Evolutionary conservation across 495 filamentous ascomycete species (phyloP).

Genomic region (Filosporella fistucella): DNA sequence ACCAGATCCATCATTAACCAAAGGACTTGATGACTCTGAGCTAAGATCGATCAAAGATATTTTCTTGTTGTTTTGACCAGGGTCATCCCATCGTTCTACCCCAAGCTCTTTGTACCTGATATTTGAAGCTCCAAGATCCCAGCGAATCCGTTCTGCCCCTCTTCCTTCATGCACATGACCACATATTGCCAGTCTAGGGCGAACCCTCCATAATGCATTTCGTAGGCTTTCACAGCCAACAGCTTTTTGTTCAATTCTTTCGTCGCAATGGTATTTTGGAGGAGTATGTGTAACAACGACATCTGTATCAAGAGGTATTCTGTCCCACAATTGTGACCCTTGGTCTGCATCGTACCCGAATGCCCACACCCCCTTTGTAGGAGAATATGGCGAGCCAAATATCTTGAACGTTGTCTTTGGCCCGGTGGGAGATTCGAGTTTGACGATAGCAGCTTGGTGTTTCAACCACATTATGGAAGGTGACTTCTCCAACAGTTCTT

Average conservation of each 20-base stretch:
- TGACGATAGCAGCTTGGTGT: constrained; percentile 56
- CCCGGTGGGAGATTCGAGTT: constrained; percentile 49
- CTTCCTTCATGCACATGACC: constrained; percentile 77
- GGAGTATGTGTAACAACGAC: constrained; percentile 86
- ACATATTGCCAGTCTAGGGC: constrained; percentile 80
- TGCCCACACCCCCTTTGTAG: constrained; percentile 61
- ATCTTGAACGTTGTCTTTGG: constrained; percentile 66
- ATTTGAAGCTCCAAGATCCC: constrained; percentile 37
- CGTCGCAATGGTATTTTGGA: constrained; percentile 69
- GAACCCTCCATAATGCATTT: constrained; percentile 64
- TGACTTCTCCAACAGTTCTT: constrained; percentile 47
- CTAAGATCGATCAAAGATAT: constrained; percentile 51
- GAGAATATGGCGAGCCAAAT: constrained; percentile 73
- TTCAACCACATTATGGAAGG: constrained; percentile 60
- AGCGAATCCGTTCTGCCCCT: constrained; percentile 54
- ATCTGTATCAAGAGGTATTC: constrained; percentile 66
- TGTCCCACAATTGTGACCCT: constrained; percentile 46
- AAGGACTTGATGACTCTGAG: constrained; percentile 22
- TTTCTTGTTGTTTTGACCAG: constrained; percentile 47
- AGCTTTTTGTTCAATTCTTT: constrained; percentile 39
- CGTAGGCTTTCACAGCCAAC: constrained; percentile 69
- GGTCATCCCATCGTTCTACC: constrained; percentile 36
- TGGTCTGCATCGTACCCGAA: constrained; percentile 57
- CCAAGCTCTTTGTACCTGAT: constrained; percentile 28
- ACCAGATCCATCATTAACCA: constrained; percentile 22